These are phyloP conservation scores for Oryza brachyantha DNA, from an alignment of 176 grass and related monocot genomes.

Conservation along the genomic window DNA sequence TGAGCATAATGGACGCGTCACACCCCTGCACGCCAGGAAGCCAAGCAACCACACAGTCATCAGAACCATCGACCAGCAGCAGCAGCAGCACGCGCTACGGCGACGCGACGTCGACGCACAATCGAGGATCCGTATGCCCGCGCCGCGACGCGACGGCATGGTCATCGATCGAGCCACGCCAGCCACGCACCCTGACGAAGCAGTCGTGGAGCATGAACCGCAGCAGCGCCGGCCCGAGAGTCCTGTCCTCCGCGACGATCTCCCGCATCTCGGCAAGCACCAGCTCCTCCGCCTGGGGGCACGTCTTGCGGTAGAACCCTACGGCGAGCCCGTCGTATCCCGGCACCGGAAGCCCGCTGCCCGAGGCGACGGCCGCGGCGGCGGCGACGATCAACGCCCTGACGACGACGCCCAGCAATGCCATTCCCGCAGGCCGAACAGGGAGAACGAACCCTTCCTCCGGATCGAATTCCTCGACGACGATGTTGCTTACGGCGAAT, in stretches of 20 bases:
- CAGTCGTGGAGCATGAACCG: constrained; percentile 64
- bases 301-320: constrained; percentile 49
- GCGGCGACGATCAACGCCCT: background rate
- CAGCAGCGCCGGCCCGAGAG: constrained; percentile 46
- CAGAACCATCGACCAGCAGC: background rate
- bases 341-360: background rate
- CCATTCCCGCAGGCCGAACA: background rate
- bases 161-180: background rate
- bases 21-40: constrained; percentile 33
- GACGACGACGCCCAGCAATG: constrained; percentile 25
- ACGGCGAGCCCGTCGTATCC: constrained; percentile 20
- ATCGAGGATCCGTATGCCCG: background rate
- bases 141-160: background rate
- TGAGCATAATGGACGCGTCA: constrained; percentile 55
- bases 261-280: constrained; percentile 45
- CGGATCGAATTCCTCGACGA: background rate
- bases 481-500: constrained; percentile 14
- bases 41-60: background rate
- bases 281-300: constrained; percentile 48
- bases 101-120: background rate
- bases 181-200: constrained; percentile 45
- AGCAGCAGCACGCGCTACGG: background rate
- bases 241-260: constrained; percentile 24
- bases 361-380: background rate
- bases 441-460: background rate